Percentiles rank a stretch among this genome's conserved stretches.
Conservation (phyloP, 306 rosid species). For the Spatholobus suberectus region DNA sequence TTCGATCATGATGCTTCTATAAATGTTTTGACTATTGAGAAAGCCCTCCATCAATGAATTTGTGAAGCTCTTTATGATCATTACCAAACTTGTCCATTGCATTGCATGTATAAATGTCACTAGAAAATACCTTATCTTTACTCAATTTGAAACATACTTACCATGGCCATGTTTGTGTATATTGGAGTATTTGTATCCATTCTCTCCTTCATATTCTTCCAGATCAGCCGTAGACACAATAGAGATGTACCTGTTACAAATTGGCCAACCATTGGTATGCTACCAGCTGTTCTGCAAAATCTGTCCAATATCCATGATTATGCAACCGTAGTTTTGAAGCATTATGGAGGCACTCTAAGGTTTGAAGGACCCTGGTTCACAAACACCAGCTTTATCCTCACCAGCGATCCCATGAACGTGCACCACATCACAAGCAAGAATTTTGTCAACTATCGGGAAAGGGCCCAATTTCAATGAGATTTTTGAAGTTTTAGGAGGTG, state of each 20-base stretch:
- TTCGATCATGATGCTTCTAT: neutral
- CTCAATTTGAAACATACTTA: neutral
- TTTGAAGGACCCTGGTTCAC: constrained; percentile 52
- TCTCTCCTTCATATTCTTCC: neutral
- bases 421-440: constrained; percentile 37
- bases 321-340: neutral
- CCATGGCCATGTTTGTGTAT: neutral
- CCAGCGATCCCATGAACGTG: constrained; percentile 52
- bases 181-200: neutral
- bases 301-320: constrained; percentile 32
- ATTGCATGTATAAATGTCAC: neutral
- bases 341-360: constrained; percentile 31
- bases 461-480: constrained; percentile 25
- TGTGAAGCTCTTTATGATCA: neutral
- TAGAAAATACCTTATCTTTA: neutral
- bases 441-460: constrained; percentile 30
- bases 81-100: neutral
- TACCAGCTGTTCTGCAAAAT: neutral
- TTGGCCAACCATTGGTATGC: constrained; percentile 49
- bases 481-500: constrained; percentile 34
- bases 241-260: neutral
- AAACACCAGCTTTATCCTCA: constrained; percentile 5
- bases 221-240: neutral
- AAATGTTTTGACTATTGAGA: neutral
- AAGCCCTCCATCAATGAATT: neutral